Base-by-base conservation (phyloP, 495 filamentous ascomycete species). In the Talaromyces liani region DNA sequence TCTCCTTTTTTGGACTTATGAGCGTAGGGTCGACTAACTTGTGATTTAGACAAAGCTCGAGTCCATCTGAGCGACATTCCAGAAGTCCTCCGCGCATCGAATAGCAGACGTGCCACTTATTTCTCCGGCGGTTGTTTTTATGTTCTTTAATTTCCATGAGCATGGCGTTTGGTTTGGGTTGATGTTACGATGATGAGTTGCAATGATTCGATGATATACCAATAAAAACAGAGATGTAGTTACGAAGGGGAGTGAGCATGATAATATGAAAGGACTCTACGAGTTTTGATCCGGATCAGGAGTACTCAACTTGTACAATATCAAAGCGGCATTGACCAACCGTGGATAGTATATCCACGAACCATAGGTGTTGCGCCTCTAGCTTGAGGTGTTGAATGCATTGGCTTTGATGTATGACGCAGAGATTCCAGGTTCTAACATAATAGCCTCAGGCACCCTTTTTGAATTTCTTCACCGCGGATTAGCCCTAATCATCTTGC, bases 41-140 rank as follows among this genome's bases (percentile, higher is more conserved):
- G 5, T 61, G 12, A 25, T n/a, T 27, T 60, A 76, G 73, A 33
- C 66, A 69, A 18, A 76, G 73, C 65, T 61, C 72, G 27, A 76
- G 75, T 49, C 75, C 75, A n/a, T 65, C 71, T 58, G 72, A 73
- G 3, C 75, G 76, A 60, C 76, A 71, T 61, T 78, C 77, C 0
- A 71, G 68, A 47, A 80, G 76, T 65, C 79, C 79, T 36, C 79
- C 79, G 24, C 72, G 79, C 8, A 76, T 82, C 55, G 78, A 78
- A 56, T 80, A 61, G n/a, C 4, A 6, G 53, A 56, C 4, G 18
- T 29, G 12, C 36, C 3, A 14, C 0, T 41, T 41, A 2, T 41
- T 41, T n/a, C 33, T 54, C 29, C 29, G 5, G 20, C 4, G 51
- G 4, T 10, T 54, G 7, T 45, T 45, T 16, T 18, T 16, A 3